Percentiles rank a stretch among this genome's conserved stretches.
Evolutionary conservation across 805 yeast species (phyloP).

Genomic region (Nematodospora valgi): DNA sequence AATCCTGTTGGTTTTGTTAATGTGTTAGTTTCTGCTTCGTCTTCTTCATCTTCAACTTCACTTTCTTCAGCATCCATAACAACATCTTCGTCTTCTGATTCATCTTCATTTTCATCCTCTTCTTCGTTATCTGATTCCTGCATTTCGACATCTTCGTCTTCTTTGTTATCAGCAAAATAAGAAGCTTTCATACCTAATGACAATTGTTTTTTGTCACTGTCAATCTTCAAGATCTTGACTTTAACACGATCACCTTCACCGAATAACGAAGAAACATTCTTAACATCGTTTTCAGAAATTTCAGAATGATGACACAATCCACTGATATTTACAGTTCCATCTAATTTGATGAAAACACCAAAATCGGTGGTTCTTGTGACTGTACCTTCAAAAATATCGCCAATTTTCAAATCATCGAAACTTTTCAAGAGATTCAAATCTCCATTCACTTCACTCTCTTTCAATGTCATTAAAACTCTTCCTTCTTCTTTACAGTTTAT

Average conservation of each 20-base stretch:
- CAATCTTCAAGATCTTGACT: conserved; percentile 68
- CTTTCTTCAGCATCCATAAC: conserved; percentile 33
- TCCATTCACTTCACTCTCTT: conserved; percentile 77
- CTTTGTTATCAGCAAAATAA: conserved; percentile 51
- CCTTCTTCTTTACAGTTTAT: conserved; percentile 58
- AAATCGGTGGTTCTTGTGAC: conserved; percentile 76
- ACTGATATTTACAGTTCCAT: conserved; percentile 66
- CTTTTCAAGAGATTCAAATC: conserved; percentile 53
- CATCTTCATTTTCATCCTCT: conserved; percentile 25
- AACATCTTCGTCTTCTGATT: conserved; percentile 32
- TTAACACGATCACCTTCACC: conserved; percentile 89
- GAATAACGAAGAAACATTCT: conserved; percentile 62
- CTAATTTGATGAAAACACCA: conserved; percentile 86
- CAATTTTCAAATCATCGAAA: conserved; percentile 66
- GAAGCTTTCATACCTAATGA: conserved; percentile 95
- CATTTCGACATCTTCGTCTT: conserved; percentile 17
- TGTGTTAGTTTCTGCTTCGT: conserved; percentile 21
- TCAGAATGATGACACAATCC: conserved; percentile 88
- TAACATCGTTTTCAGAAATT: conserved; percentile 66
- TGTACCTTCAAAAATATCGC: conserved; percentile 72
- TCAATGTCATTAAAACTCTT: conserved; percentile 72
- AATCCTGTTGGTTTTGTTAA: conserved; percentile 48
- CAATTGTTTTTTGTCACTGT: conserved; percentile 64
- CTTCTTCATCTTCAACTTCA: conserved; percentile 22
- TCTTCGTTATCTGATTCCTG: conserved; percentile 7